These are phyloP conservation scores for Agarophyton chilense DNA, from an alignment of 23 red algal species.

Conservation along the genomic window DNA sequence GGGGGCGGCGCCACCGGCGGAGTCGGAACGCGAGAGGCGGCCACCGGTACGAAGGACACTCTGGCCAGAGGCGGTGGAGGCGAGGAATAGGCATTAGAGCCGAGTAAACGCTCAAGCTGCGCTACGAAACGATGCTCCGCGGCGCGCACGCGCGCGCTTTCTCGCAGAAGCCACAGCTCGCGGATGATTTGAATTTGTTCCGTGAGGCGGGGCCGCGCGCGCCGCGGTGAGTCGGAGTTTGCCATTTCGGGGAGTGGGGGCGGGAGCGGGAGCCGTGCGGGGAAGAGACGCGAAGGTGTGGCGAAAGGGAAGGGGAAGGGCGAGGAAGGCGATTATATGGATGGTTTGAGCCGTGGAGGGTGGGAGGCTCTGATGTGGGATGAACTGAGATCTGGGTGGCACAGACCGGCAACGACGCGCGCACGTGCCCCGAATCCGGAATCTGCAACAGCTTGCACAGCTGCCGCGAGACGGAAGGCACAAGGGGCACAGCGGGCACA, in stretches of 20 bases:
- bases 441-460: background rate
- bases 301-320: background rate
- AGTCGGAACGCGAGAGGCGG: background rate
- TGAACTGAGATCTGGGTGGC: background rate
- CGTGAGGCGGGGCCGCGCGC: slow-evolving; percentile 39
- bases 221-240: slow-evolving; percentile 18
- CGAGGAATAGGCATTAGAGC: slow-evolving; percentile 5
- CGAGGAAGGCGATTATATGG: background rate
- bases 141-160: slow-evolving; percentile 69
- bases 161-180: slow-evolving; percentile 85
- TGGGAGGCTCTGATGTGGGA: background rate
- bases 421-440: background rate
- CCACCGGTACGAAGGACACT: background rate
- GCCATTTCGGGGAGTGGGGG: background rate
- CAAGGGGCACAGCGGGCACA: background rate
- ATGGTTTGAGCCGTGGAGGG: background rate
- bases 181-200: slow-evolving; percentile 79
- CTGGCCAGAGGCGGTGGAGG: slow-evolving; percentile 8
- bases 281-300: background rate
- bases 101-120: slow-evolving; percentile 46
- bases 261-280: background rate
- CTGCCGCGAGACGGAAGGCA: background rate
- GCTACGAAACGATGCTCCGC: slow-evolving; percentile 67
- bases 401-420: background rate
- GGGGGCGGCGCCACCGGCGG: slow-evolving; percentile 48